Evolutionary conservation across 495 filamentous ascomycete species (phyloP), one percentile per base, ranked within the genome.

Genomic region (Evansstolkia leycettana): DNA sequence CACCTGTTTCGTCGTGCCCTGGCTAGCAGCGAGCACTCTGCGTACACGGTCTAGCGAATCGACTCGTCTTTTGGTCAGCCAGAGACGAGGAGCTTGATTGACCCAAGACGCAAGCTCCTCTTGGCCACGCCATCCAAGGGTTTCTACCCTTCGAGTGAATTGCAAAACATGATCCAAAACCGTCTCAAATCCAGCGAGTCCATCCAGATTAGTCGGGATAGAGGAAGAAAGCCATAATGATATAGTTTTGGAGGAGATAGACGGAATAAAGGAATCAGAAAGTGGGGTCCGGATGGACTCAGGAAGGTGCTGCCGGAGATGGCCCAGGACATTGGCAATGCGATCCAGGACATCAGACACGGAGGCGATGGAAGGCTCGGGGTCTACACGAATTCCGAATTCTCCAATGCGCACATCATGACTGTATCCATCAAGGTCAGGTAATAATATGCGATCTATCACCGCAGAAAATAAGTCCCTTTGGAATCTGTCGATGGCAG

Each of bases 61-160:
- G 43, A 90, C 85, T 38, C 78, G 78, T 38, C 83, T 77, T 50
- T 82, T 87, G n/a, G 75, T 72, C 14, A 95, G 65, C 90, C 90
- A 98, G 9, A 86, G 70, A 15, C 72, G 72, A 4, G 89, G 80
- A 5, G 80, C 81, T 32, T 76, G 74, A 19, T 80, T 74, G 0
- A 80, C 75, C 90, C 90, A 98, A 27, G 84, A 78, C 7, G 74
- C 64, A 36, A 96, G 55, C 13, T 76, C 72, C 38, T 75, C 69
- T 15, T 80, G 69, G 13, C 82, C 82, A 17, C 69, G 67, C 74
- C 83, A 86, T 0, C 70, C 65, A 9, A 81, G 59, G 1, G 57
- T 54, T 29, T 77, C 72, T 9, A 95, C 55, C 2, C 54, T 65
- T 7, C 61, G 55, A 24, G 76, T 78, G 43, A 95, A 84, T 6